phyloP scores from a whole-genome alignment of 2,329 filamentous ascomycete genomes.

The Colletotrichum tropicale region DNA sequence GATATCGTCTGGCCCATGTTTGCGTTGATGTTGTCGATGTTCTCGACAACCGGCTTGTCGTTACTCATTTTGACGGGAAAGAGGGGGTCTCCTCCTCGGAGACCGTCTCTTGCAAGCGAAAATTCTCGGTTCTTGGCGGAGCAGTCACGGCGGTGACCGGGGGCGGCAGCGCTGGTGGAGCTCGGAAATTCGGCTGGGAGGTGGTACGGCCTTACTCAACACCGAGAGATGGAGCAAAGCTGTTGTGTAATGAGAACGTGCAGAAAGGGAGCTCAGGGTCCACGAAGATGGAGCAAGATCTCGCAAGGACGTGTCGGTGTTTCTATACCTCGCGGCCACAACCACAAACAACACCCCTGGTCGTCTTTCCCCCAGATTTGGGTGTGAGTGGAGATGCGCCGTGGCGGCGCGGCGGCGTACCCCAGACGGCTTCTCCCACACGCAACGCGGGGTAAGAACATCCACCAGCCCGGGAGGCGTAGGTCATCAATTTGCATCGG shows the following conservation, averaged over 20 bases:
- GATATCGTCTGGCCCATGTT: not conserved
- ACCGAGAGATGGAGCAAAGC: not conserved
- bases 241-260: not conserved
- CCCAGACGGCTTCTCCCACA: constrained; percentile 5
- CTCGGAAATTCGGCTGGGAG: not conserved
- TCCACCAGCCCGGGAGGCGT: constrained; percentile 2
- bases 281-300: not conserved
- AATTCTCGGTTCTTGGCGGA: not conserved
- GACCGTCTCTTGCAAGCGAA: not conserved
- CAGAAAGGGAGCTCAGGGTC: not conserved
- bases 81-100: not conserved
- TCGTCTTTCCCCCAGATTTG: not conserved
- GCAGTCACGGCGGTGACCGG: not conserved
- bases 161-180: not conserved
- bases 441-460: constrained; percentile 7
- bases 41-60: constrained; percentile 5
- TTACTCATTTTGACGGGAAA: not conserved
- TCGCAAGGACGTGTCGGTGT: not conserved
- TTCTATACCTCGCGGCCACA: not conserved
- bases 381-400: not conserved
- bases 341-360: not conserved
- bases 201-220: not conserved
- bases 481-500: not conserved
- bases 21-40: constrained; percentile 4
- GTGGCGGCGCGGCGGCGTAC: not conserved